Evolutionary conservation across 345 rosid genomes (phyloP), one percentile per base, ranked within the genome.

Genomic region (Heritiera fomes): DNA sequence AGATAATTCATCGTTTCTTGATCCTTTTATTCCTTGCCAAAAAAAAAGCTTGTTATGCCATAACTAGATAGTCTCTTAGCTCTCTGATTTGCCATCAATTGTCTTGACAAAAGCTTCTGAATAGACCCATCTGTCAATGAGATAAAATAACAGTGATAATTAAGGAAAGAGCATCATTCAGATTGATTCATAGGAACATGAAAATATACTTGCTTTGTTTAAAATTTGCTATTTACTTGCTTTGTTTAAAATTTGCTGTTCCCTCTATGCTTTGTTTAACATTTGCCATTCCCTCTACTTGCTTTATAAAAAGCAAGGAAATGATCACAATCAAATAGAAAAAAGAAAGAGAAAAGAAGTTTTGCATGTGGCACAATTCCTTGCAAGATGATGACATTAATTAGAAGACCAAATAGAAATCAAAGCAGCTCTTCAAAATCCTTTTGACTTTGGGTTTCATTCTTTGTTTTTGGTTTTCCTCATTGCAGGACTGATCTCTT

Each of bases 301-400:
- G 64, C 75, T 79, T 84, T 78, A 61, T 8, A 34, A 52, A 82
- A 83, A 77, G 74, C 41, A 23, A 59, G 55, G 62, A 62, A 71
- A 60, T 38, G 72, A 79, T 68, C 60, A 64, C 60, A 46, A n/a
- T 74, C 76, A 63, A 73, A 67, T 41, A 18, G 20, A 41, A 32
- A 46, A 11, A 3, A 18, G n/a, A n/a, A 15, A 18, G 38, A 34
- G 38, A 34, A 34, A 58, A 41, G 55, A 13, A 1, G 73, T 70
- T 23, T 20, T 46, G 73, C 73, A 46, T 17, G 75, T 47, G 77
- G 41, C 80, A 30, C 28, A 61, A 71, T 12, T 81, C 53, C 43
- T 77, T 23, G 30, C 45, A 64, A 49, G 41, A 56, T 73, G 38
- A 34, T 62, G 60, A 14, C 1, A 65, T 56, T 30, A 23, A 45